phyloP scores from a whole-genome alignment of 805 yeast genomes.

The Ogataea saltuana region DNA sequence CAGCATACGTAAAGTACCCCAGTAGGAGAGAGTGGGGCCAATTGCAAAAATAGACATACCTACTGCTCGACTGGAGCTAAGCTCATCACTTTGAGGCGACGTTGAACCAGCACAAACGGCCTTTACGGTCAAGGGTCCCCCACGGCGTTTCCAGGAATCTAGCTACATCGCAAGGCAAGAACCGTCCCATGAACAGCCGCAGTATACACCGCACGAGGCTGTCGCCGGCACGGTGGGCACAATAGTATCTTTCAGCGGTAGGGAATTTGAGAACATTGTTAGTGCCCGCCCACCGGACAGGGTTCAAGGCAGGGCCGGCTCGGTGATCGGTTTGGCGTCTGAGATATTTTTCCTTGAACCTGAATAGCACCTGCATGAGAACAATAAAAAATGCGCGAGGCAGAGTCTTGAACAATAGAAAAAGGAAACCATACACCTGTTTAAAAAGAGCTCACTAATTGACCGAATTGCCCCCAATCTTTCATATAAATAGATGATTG shows the following conservation, averaged over 20 bases:
- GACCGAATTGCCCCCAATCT: neutral
- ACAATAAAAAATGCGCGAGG: neutral
- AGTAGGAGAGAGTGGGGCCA: too few species aligned
- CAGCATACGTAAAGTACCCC: too few species aligned
- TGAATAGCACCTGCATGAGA: neutral
- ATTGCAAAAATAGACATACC: too few species aligned
- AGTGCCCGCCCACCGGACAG: neutral
- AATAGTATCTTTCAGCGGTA: conserved; percentile 1
- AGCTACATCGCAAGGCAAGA: neutral
- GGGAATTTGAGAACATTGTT: neutral
- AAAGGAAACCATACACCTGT: neutral
- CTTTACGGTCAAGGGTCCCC: neutral
- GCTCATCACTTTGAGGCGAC: too few species aligned
- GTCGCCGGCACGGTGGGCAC: conserved; percentile 4
- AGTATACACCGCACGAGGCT: conserved; percentile 1
- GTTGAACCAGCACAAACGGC: neutral
- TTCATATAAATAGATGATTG: conserved; percentile 1
- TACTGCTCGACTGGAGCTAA: too few species aligned
- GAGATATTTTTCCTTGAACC: conserved; percentile 5
- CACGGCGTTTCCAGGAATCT: neutral
- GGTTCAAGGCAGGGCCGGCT: conserved; percentile 6
- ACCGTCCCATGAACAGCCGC: conserved; percentile 2
- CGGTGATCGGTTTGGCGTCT: conserved; percentile 9
- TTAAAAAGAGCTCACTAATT: conserved; percentile 1
- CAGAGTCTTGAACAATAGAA: neutral